Evolutionary conservation across 192 early-diverging fungal species (phyloP).

Genomic region (Linderina pennispora): DNA sequence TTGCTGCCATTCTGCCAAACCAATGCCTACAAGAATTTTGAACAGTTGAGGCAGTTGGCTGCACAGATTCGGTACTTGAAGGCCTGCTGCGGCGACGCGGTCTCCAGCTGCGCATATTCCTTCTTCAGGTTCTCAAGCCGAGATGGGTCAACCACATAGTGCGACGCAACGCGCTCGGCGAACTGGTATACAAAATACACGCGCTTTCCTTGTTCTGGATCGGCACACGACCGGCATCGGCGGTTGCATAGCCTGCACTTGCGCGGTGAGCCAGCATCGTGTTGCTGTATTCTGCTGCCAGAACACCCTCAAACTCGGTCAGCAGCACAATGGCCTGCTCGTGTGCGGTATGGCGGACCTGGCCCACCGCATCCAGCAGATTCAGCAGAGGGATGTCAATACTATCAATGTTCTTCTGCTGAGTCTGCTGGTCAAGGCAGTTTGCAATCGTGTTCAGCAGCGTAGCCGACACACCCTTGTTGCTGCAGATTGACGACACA

Average conservation of each 20-base stretch:
- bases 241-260: too few relatives aligned
- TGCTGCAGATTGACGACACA: constrained; percentile 9
- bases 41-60: constrained; percentile 17
- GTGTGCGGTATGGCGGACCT: constrained; percentile 22
- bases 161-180: constrained; percentile 23
- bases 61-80: constrained; percentile 28
- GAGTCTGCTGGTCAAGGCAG: constrained; percentile 5
- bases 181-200: constrained; percentile 21
- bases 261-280: not conserved
- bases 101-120: constrained; percentile 12
- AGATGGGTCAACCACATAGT: constrained; percentile 19
- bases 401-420: not conserved
- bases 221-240: too few relatives aligned
- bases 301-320: constrained; percentile 4
- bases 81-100: constrained; percentile 21
- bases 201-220: constrained; percentile 21
- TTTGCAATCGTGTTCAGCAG: constrained; percentile 27
- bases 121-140: constrained; percentile 3
- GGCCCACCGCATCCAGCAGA: constrained; percentile 16
- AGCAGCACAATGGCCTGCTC: constrained; percentile 24
- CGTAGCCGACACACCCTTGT: constrained; percentile 3
- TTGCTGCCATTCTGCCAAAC: too few relatives aligned
- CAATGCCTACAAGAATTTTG: constrained; percentile 16
- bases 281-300: constrained; percentile 11
- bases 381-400: constrained; percentile 7